Evolutionary conservation across 257 asterid species (phyloP).

Genomic region (Marsdenia floribunda): DNA sequence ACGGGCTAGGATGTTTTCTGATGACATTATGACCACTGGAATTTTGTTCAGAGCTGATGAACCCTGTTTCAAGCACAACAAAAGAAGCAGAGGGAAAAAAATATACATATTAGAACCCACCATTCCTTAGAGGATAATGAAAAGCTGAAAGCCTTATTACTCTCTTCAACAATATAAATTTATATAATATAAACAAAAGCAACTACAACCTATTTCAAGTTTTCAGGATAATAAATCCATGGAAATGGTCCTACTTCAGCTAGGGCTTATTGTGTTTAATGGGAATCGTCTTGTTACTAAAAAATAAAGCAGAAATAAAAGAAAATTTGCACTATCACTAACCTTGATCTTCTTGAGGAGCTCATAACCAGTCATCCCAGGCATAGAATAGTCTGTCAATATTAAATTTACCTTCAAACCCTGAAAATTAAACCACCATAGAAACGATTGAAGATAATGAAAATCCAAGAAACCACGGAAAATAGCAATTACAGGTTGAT

Average conservation of each 20-base stretch:
- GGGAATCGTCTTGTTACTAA: neutral
- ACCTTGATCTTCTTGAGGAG: conserved; percentile 90
- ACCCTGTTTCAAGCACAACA: conserved; percentile 38
- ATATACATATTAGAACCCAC: neutral
- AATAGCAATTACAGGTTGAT: neutral
- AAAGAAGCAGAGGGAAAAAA: neutral
- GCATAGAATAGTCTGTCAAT: conserved; percentile 93
- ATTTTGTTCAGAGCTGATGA: conserved; percentile 59
- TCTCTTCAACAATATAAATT: neutral
- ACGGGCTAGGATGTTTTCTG: conserved; percentile 66
- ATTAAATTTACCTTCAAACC: conserved; percentile 78
- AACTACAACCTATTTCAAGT: neutral
- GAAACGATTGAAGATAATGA: neutral
- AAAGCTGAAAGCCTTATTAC: neutral
- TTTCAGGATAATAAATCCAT: neutral
- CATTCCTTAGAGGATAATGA: neutral
- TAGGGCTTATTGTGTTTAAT: neutral
- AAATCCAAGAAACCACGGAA: neutral
- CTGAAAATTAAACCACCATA: conserved; percentile 27
- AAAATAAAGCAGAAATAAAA: neutral
- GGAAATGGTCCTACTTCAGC: neutral
- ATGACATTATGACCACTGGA: conserved; percentile 90
- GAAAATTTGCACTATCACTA: conserved; percentile 6
- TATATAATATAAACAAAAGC: neutral
- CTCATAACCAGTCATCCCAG: conserved; percentile 97